phyloP scores from a whole-genome alignment of 306 rosid genomes.

The Lathyrus aphaca region DNA sequence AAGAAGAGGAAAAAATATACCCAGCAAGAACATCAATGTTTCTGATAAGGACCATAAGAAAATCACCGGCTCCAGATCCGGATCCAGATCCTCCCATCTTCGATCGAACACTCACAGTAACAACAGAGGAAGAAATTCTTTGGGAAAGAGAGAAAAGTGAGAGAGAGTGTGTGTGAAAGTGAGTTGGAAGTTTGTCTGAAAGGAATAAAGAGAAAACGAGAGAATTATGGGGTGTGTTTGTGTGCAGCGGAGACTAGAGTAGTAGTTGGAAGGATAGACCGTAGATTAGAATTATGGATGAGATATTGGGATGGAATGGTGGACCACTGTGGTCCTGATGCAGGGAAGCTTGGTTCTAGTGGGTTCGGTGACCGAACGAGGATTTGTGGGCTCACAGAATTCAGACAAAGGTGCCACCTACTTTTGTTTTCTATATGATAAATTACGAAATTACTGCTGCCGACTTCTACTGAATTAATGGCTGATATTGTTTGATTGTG shows the following conservation, averaged over 20 bases:
- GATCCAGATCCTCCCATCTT: slow-evolving; percentile 72
- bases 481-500: too few species aligned
- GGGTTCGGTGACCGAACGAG: slow-evolving; percentile 32
- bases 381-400: neutral
- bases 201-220: neutral
- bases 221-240: neutral
- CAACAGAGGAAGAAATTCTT: neutral
- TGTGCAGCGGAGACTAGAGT: slow-evolving; percentile 1
- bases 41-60: slow-evolving; percentile 71
- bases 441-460: neutral
- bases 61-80: slow-evolving; percentile 70
- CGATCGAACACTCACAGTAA: neutral
- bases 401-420: neutral
- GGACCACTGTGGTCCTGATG: slow-evolving; percentile 33
- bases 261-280: neutral
- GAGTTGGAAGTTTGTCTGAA: neutral
- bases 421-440: too few species aligned
- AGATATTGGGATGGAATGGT: neutral
- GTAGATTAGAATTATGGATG: neutral
- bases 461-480: neutral
- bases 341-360: slow-evolving; percentile 11
- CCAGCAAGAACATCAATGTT: slow-evolving; percentile 96
- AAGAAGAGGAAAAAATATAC: slow-evolving; percentile 42
- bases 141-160: neutral
- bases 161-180: neutral